Evolutionary conservation across 768 basidiomycete species (phyloP).

Genomic region (Leucosporidium creatinivorum): DNA sequence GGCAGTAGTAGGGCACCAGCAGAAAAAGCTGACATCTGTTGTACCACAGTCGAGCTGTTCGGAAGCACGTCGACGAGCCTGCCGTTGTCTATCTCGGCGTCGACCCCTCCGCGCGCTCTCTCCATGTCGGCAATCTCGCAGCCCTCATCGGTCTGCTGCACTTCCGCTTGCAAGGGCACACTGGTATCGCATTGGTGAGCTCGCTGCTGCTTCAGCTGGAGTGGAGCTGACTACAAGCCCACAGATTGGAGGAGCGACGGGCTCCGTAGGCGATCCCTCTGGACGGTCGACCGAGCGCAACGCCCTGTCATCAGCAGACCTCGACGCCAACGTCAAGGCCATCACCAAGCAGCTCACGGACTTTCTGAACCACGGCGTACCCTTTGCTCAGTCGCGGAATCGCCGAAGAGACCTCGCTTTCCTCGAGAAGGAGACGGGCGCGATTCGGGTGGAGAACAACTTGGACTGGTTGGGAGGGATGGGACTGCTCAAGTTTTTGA

Average conservation of each 20-base stretch:
- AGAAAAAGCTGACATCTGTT: not conserved
- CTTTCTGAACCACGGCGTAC: slow-evolving; percentile 63
- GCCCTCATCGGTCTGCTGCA: slow-evolving; percentile 81
- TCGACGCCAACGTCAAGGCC: slow-evolving; percentile 58
- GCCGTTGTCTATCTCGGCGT: slow-evolving; percentile 72
- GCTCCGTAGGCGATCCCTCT: slow-evolving; percentile 93
- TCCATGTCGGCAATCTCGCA: slow-evolving; percentile 90
- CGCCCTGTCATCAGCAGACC: slow-evolving; percentile 54
- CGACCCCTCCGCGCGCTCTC: slow-evolving; percentile 80
- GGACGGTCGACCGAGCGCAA: slow-evolving; percentile 76
- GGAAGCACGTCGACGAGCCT: slow-evolving; percentile 35
- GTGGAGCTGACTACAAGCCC: not conserved
- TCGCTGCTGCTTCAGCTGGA: not conserved
- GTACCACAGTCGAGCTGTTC: slow-evolving; percentile 32
- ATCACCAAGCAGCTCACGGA: slow-evolving; percentile 59
- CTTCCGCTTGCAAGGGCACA: slow-evolving; percentile 78
- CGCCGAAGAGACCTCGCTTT: not conserved
- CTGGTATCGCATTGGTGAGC: slow-evolving; percentile 71
- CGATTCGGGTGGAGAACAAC: slow-evolving; percentile 52
- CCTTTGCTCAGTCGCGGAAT: slow-evolving; percentile 51
- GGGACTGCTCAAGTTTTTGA: slow-evolving; percentile 73
- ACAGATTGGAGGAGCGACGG: slow-evolving; percentile 93
- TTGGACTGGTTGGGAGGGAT: slow-evolving; percentile 70
- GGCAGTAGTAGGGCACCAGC: not conserved
- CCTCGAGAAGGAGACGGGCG: not conserved